Evolutionary conservation across 75 land plant species (phyloP).

Genomic region (Selaginella moellendorffii): DNA sequence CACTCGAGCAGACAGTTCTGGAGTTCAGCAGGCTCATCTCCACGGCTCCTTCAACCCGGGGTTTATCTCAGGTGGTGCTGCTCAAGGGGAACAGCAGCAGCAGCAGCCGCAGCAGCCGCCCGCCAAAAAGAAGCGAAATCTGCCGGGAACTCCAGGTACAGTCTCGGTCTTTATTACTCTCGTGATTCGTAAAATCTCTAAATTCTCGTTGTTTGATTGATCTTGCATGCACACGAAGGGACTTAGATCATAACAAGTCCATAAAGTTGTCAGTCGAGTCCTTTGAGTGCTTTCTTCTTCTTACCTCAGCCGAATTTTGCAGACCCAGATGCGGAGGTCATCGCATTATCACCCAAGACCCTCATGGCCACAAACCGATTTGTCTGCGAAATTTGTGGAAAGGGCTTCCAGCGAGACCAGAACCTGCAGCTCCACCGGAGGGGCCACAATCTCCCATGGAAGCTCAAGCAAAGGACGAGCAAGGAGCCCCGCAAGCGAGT

Average conservation of each 20-base stretch:
- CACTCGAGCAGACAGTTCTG: neutral
- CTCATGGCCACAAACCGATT: constrained; percentile 85
- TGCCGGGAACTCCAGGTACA: constrained; percentile 26
- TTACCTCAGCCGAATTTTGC: no score
- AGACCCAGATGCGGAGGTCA: constrained; percentile 98
- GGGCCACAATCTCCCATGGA: constrained; percentile 94
- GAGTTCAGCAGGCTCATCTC: no score
- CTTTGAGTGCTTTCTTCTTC: no score
- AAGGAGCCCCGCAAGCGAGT: constrained; percentile 76
- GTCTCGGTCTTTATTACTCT: neutral
- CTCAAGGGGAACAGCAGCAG: neutral
- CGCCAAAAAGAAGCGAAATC: constrained; percentile 24
- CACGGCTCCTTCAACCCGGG: neutral
- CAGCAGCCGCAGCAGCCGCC: neutral
- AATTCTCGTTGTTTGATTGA: no score
- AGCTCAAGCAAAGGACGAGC: constrained; percentile 75
- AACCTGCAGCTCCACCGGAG: constrained; percentile 86
- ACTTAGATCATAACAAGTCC: no score
- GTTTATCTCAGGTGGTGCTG: no score
- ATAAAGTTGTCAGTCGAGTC: no score
- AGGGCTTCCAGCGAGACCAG: constrained; percentile 92
- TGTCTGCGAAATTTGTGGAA: constrained; percentile 88
- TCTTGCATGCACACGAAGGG: no score
- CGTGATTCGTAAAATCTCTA: neutral
- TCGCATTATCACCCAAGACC: constrained; percentile 76